Evolutionary conservation across 2,329 filamentous ascomycete genomes (phyloP), one percentile per base, ranked within the genome.

Genomic region (Monosporascus sp.): DNA sequence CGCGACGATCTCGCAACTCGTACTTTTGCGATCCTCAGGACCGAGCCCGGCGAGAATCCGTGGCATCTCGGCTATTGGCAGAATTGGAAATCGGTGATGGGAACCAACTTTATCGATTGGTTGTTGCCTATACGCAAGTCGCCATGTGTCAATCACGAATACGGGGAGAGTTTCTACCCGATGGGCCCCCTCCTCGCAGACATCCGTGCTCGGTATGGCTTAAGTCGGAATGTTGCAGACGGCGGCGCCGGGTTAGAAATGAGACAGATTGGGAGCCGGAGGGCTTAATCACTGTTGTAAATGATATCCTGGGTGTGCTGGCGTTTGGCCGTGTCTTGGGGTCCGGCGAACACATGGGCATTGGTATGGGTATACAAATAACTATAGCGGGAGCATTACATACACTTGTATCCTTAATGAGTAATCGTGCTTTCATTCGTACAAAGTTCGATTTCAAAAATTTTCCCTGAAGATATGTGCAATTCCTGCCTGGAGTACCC

Each of bases 81-180:
- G 27, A 97, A 97, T 65, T 86, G 91, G 73, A 82, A 84, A 59
- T 81, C 86, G 16, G 83, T 97, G 24, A 91, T 99, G 85, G 93
- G 93, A 0, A 72, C 80, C 47, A 81, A 73, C 20, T 59, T 85
- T 2, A 56, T 86, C 16, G 88, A 96, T 55, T 97, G 92, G 92
- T 65, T 96, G 14, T 71, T 96, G 1, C 93, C 93, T 0, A 68
- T 96, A 36, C 83, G 77, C 53, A 78, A 82, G 55, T 91, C 88
- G 5, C 93, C 93, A 0, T 93, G 88, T 68, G 80, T 80, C 49
- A 80, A 82, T 51, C 88, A 92, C 62, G 83, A 84, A 47, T 80
- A 77, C 59, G 76, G 77, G 54, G 78, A 81, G 56, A 86, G 88
- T 62, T 83, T 89, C 53, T 95, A 88, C 66, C 77, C 80, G 16